Evolutionary conservation across 2,329 filamentous ascomycete genomes (phyloP).

Genomic region (Helicocarpus griseus): DNA sequence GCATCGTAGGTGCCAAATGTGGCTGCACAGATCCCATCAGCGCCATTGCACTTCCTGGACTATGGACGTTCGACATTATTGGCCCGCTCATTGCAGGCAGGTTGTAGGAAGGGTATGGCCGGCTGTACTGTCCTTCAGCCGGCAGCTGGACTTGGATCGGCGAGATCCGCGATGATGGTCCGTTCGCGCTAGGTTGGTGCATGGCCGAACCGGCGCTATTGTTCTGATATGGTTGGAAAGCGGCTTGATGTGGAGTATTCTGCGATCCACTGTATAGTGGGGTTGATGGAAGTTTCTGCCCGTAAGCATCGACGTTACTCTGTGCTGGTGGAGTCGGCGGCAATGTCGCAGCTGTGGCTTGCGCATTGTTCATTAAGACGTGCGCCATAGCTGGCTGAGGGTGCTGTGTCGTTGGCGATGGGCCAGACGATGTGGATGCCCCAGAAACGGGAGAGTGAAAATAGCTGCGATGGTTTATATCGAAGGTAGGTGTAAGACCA

Average conservation of each 20-base stretch:
- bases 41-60: conserved; percentile 61
- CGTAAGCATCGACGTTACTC: conserved; percentile 51
- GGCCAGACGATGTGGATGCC: conserved; percentile 37
- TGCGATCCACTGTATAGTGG: conserved; percentile 33
- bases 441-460: conserved; percentile 52
- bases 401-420: conserved; percentile 16
- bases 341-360: conserved; percentile 25
- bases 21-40: conserved; percentile 53
- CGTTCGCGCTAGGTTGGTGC: conserved; percentile 30
- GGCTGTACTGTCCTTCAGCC: conserved; percentile 22
- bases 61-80: conserved; percentile 69
- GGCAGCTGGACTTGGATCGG: conserved; percentile 44
- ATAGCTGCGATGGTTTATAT: conserved; percentile 52
- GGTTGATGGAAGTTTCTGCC: conserved; percentile 43
- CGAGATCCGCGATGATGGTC: conserved; percentile 42
- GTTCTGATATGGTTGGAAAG: conserved; percentile 28
- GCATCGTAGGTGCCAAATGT: conserved; percentile 49
- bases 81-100: conserved; percentile 55
- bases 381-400: conserved; percentile 30
- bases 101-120: conserved; percentile 43
- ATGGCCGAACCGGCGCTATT: conserved; percentile 15
- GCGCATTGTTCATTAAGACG: conserved; percentile 40
- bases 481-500: conserved; percentile 58
- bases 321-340: conserved; percentile 39
- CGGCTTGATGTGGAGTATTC: conserved; percentile 41